Evolutionary conservation across 129 eudicot genomes (phyloP).

Genomic region (Artemisia annua): DNA sequence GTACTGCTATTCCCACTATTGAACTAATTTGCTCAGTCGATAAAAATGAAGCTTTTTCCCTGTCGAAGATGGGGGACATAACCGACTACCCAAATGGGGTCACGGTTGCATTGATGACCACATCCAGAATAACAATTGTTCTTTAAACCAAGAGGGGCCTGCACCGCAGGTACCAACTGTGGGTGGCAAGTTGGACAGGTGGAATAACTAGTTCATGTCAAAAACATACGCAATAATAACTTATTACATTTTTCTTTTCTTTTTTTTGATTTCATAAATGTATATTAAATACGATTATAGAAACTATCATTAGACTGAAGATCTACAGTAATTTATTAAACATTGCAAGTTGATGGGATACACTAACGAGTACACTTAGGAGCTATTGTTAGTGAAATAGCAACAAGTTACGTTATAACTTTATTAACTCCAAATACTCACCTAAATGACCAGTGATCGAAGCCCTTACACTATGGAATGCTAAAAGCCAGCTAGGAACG

Average conservation of each 20-base stretch:
- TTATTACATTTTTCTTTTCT: background rate
- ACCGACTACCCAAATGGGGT: slow-evolving; percentile 26
- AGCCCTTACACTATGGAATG: too few relatives aligned
- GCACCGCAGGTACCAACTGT: background rate
- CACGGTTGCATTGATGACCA: slow-evolving; percentile 14
- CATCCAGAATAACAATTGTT: slow-evolving; percentile 7
- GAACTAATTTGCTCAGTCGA: slow-evolving; percentile 25
- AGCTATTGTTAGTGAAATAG: too few relatives aligned
- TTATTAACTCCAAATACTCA: too few relatives aligned
- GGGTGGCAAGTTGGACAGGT: background rate
- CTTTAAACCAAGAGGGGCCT: slow-evolving; percentile 3
- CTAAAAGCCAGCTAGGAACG: too few relatives aligned
- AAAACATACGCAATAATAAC: background rate
- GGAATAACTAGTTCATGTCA: background rate
- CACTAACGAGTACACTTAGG: background rate
- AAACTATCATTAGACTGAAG: too few relatives aligned
- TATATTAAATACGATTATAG: background rate
- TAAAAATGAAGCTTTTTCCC: slow-evolving; percentile 15
- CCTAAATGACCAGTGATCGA: too few relatives aligned
- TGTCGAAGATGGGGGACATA: slow-evolving; percentile 27
- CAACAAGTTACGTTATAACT: too few relatives aligned
- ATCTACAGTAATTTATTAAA: too few relatives aligned
- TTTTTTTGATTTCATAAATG: background rate
- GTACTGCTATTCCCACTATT: slow-evolving; percentile 14
- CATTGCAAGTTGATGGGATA: too few relatives aligned